phyloP scores from a whole-genome alignment of 768 basidiomycete genomes.

The Erythrobasidium yunnanense region DNA sequence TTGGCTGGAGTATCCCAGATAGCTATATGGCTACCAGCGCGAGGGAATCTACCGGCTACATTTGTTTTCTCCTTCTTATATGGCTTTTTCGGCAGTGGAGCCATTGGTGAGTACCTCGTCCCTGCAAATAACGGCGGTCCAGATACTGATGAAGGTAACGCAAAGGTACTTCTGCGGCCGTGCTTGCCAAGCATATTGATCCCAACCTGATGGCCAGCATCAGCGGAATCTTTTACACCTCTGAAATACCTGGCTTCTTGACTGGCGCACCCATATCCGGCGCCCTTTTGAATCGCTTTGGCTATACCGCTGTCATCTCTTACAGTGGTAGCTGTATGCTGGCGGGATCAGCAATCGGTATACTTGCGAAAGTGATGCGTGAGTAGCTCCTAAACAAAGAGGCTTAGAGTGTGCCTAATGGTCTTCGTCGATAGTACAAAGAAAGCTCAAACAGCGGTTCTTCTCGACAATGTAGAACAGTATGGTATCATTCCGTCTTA shows the following conservation, averaged over 20 bases:
- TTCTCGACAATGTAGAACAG: no score
- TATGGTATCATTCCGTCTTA: no score
- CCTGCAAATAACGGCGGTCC: neutral
- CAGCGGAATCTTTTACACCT: slow-evolving; percentile 1
- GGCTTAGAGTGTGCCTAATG: no score
- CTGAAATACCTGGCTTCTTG: slow-evolving; percentile 17
- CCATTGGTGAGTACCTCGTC: neutral
- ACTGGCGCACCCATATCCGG: slow-evolving; percentile 18
- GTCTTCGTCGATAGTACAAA: no score
- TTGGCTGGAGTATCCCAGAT: neutral
- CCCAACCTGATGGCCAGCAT: neutral
- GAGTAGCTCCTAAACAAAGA: no score
- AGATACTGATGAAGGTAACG: neutral
- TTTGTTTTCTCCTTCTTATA: slow-evolving; percentile 16
- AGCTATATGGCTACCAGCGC: slow-evolving; percentile 12
- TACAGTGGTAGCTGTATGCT: slow-evolving; percentile 12
- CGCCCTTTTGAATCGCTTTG: neutral
- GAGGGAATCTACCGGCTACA: slow-evolving; percentile 2
- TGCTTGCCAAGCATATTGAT: slow-evolving; percentile 19
- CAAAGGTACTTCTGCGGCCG: slow-evolving; percentile 3
- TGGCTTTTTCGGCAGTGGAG: slow-evolving; percentile 4
- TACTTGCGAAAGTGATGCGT: no score
- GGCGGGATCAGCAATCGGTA: no score
- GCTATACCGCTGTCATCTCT: neutral
- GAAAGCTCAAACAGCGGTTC: no score